phyloP scores from a whole-genome alignment of 371 early-diverging fungal species.

The Nematocida sp. region DNA sequence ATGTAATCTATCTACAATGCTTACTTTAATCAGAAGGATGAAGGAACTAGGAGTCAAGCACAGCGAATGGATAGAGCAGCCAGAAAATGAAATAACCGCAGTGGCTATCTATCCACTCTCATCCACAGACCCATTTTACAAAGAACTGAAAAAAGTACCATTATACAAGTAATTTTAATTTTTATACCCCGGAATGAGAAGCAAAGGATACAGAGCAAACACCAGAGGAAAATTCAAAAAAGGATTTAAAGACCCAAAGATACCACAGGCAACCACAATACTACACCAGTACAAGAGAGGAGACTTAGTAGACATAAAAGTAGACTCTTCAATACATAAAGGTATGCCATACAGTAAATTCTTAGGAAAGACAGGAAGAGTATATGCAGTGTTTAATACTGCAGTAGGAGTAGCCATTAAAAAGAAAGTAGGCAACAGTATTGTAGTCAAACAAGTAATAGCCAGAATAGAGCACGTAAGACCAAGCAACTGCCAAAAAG shows the following conservation, averaged over 20 bases:
- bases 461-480: conserved; percentile 95
- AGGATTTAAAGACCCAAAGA: conserved; percentile 78
- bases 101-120: conserved; percentile 48
- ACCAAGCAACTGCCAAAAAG: conserved; percentile 96
- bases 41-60: conserved; percentile 29
- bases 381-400: conserved; percentile 58
- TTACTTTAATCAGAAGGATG: conserved; percentile 1
- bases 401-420: conserved; percentile 91
- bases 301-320: conserved; percentile 93
- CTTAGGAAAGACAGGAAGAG: conserved; percentile 74
- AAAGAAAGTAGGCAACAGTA: conserved; percentile 91
- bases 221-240: conserved; percentile 94
- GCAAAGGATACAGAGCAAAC: conserved; percentile 78
- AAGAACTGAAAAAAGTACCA: conserved; percentile 23
- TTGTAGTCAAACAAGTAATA: conserved; percentile 93
- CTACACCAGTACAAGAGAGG: conserved; percentile 91
- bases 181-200: conserved; percentile 60
- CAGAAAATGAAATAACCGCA: conserved; percentile 59
- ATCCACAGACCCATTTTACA: background rate
- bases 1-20: conserved; percentile 43
- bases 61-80: conserved; percentile 57
- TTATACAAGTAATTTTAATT: conserved; percentile 24
- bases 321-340: conserved; percentile 90
- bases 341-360: conserved; percentile 99
- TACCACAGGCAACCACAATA: conserved; percentile 84